Base-by-base conservation (phyloP, 2,329 filamentous ascomycete genomes). In the Aspergillus pseudoterreus region DNA sequence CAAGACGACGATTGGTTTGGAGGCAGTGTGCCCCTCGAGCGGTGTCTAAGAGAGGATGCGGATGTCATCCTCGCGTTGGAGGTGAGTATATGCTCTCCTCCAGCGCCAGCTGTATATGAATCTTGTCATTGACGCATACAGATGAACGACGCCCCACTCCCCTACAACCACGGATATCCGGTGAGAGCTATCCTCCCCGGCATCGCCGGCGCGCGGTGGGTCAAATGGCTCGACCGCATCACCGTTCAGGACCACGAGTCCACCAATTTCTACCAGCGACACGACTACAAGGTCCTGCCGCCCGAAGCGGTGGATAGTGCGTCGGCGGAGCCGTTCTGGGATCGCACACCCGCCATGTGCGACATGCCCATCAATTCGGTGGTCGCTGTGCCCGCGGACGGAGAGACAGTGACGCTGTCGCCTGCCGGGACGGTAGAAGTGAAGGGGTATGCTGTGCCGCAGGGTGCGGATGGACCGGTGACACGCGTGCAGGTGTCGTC, bases 1-100 rank as follows among this genome's bases (percentile, higher is more conserved):
- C 76, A 84, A 62, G 78, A 83, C 2, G 81, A 82, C 52, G 70
- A 71, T n/a, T 84, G 76, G 71, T 85, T 84, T 61, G 82, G 82
- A 8, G 77, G 75, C 14, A 79, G 75, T 50, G 78, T 84, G 41
- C 71, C 76, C n/a, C 62, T 82, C 17, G 65, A 64, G 17, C 68
- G 77, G 49, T 77, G 72, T 43, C 61, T 80, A 66, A 59, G 68
- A 32, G 59, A 63, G 19, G 72, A 73, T 32, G 72, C 71, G 42
- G 77, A 78, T 46, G 72, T 75, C 36, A 72, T 80, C 52, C 57
- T 81, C 19, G 78, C 77, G 9, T 61, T 79, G 41, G 73, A 78
- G 62, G 75, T 76, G 59, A 45, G 66, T 48, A 22, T 43, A 15
- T n/a, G 10, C 41, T 12, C 10, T 43, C 2, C 6, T 12, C 4